Evolutionary conservation across 495 filamentous ascomycete genomes (phyloP).

Genomic region (Penicillium diatomitis): DNA sequence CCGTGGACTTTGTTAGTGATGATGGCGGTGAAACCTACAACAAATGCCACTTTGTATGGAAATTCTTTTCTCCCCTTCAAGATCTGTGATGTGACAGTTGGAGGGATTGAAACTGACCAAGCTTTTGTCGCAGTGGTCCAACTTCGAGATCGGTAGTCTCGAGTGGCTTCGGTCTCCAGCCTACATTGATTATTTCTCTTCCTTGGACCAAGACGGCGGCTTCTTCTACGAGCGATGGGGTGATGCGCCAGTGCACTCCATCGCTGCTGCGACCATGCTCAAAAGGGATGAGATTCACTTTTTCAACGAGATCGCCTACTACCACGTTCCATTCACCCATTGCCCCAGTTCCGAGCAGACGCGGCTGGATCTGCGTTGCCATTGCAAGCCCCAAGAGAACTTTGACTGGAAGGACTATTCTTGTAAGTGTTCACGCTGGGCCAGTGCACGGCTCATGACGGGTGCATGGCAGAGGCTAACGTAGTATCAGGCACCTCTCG

Average conservation of each 20-base stretch:
- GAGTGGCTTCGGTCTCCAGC: slow-evolving; percentile 73
- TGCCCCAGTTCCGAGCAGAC: slow-evolving; percentile 82
- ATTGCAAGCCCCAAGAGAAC: slow-evolving; percentile 91
- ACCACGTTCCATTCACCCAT: slow-evolving; percentile 97
- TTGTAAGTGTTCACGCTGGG: slow-evolving; percentile 48
- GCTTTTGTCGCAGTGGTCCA: slow-evolving; percentile 59
- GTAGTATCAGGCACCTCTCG: slow-evolving; percentile 56
- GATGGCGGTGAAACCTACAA: slow-evolving; percentile 87
- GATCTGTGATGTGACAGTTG: neutral
- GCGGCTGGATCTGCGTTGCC: slow-evolving; percentile 73
- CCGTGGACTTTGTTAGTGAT: slow-evolving; percentile 85
- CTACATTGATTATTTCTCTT: slow-evolving; percentile 74
- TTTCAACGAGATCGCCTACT: slow-evolving; percentile 98
- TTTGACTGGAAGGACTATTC: slow-evolving; percentile 99
- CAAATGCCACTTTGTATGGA: slow-evolving; percentile 85
- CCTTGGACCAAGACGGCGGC: slow-evolving; percentile 70
- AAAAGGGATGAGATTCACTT: slow-evolving; percentile 93
- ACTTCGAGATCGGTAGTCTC: slow-evolving; percentile 82
- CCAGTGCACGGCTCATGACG: no score
- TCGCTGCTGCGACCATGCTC: slow-evolving; percentile 76
- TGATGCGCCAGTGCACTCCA: slow-evolving; percentile 89
- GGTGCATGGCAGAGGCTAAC: neutral
- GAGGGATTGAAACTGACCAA: no score
- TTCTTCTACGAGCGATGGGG: slow-evolving; percentile 96
- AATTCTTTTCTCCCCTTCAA: slow-evolving; percentile 3